A percentile compares a stretch with the other conserved stretches of the same genome.
Conservation (phyloP, 495 filamentous ascomycete genomes). For the Pyronema domesticum region DNA sequence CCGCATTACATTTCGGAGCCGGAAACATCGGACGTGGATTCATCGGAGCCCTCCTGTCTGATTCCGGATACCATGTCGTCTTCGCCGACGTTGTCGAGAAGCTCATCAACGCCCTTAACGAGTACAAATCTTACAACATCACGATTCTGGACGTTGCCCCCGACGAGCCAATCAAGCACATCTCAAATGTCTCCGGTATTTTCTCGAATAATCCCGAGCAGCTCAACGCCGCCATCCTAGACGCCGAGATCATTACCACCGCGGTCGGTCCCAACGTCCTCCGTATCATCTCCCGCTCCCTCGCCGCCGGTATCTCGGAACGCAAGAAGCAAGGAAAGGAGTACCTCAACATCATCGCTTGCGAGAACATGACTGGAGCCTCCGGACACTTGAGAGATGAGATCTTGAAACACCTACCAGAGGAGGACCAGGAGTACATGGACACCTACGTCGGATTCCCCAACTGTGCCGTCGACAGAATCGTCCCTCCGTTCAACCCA, state of each 20-base stretch:
- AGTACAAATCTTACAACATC: conserved; percentile 61
- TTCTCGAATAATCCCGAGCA: conserved; percentile 64
- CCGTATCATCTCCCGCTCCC: conserved; percentile 83
- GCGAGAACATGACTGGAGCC: conserved; percentile 89
- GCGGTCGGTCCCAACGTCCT: conserved; percentile 92
- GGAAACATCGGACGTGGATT: conserved; percentile 59
- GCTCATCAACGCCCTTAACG: conserved; percentile 60
- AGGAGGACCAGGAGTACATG: conserved; percentile 26
- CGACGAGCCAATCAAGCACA: conserved; percentile 62
- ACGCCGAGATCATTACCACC: conserved; percentile 81
- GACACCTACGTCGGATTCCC: conserved; percentile 44
- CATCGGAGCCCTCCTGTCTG: conserved; percentile 61
- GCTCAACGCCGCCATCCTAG: conserved; percentile 65
- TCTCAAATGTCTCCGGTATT: conserved; percentile 92
- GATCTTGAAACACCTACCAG: conserved; percentile 13
- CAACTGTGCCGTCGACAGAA: conserved; percentile 95
- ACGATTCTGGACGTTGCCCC: conserved; percentile 82
- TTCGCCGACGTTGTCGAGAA: conserved; percentile 82
- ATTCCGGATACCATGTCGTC: conserved; percentile 76
- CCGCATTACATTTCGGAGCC: conserved; percentile 56
- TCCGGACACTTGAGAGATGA: conserved; percentile 31
- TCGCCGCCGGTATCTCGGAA: conserved; percentile 73
- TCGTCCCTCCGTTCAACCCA: conserved; percentile 56
- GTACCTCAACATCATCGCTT: conserved; percentile 61
- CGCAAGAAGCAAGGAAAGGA: conserved; percentile 50